Evolutionary conservation across 345 rosid species (phyloP).

Genomic region (Dipteronia dyeriana): DNA sequence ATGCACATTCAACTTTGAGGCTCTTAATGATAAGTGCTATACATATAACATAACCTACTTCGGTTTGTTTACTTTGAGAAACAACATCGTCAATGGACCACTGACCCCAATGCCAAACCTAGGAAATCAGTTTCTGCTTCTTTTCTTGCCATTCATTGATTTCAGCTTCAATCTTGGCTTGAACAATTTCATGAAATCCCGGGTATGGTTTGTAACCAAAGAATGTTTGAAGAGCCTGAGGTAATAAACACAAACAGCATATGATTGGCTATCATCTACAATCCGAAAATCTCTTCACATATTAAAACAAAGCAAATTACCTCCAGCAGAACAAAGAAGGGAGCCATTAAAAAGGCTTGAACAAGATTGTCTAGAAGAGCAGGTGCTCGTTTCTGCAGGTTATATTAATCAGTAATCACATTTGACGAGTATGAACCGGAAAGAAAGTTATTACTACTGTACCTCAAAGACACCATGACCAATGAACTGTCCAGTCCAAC

Average conservation of each 20-base stretch:
- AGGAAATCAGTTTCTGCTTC: conserved; percentile 43
- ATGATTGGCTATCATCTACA: not conserved
- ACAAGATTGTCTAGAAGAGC: conserved; percentile 58
- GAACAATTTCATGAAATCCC: conserved; percentile 48
- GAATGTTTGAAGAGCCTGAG: conserved; percentile 51
- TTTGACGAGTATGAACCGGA: conserved; percentile 10
- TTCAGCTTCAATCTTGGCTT: conserved; percentile 44
- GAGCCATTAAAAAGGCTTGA: conserved; percentile 71
- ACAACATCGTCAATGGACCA: not conserved
- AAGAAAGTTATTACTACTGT: not conserved
- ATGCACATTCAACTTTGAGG: too few species aligned
- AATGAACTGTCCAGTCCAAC: conserved; percentile 69
- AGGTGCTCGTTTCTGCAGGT: conserved; percentile 61
- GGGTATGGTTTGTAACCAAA: conserved; percentile 58
- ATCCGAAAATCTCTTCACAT: not conserved
- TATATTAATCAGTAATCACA: conserved; percentile 1
- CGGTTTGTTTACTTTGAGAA: too few species aligned
- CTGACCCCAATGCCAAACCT: conserved; percentile 6
- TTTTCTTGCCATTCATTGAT: conserved; percentile 47
- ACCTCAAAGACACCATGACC: conserved; percentile 73
- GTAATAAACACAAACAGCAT: conserved; percentile 14
- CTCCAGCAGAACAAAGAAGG: conserved; percentile 66
- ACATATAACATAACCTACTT: too few species aligned
- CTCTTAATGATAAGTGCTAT: too few species aligned
- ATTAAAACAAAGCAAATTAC: conserved; percentile 26